These are phyloP conservation scores for Anisodus acutangulus DNA, from an alignment of 257 asterid species.

Conservation along the genomic window DNA sequence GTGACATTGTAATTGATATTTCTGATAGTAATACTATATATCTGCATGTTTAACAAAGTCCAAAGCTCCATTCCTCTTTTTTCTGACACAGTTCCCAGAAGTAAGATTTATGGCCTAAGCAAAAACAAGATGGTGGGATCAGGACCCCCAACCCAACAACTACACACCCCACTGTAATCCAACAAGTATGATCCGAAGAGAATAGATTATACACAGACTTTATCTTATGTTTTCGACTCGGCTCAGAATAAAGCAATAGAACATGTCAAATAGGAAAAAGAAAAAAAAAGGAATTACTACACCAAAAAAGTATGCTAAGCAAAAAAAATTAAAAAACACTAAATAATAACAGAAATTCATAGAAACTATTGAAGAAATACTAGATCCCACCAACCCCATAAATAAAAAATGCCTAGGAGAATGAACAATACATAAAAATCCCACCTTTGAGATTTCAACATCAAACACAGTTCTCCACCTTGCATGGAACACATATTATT, in stretches of 20 bases:
- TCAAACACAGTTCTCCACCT: constrained; percentile 17
- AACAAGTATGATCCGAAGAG: no score
- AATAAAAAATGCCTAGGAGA: not conserved
- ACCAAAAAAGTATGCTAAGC: no score
- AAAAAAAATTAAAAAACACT: no score
- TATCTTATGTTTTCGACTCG: no score
- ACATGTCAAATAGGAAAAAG: no score
- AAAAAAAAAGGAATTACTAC: no score
- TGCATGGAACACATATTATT: constrained; percentile 27
- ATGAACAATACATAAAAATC: constrained; percentile 25
- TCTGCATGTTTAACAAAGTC: constrained; percentile 25
- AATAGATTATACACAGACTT: no score
- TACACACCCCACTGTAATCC: no score
- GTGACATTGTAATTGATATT: constrained; percentile 41
- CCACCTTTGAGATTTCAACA: constrained; percentile 46
- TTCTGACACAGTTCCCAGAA: constrained; percentile 35
- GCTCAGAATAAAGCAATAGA: no score
- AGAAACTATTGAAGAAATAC: no score
- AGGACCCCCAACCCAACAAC: not conserved
- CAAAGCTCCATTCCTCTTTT: constrained; percentile 23
- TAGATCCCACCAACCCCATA: not conserved
- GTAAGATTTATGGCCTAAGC: constrained; percentile 41
- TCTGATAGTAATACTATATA: not conserved
- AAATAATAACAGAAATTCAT: no score
- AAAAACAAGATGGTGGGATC: constrained; percentile 4